Conservation (phyloP, 345 rosid species). For the Durio zibethinus region DNA sequence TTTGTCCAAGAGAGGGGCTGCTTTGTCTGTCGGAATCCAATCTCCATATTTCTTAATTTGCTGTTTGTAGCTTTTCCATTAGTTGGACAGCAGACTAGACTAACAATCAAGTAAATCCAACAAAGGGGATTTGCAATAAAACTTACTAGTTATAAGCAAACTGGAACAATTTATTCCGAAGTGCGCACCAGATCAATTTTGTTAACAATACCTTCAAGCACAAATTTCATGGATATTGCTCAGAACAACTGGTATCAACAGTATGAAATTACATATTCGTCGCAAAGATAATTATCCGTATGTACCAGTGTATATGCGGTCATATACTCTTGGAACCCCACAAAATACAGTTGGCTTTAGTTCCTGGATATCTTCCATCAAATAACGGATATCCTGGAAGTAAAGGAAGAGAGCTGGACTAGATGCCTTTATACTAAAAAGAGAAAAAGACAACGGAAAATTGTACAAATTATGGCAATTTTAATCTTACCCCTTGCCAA, state of each 20-base stretch:
- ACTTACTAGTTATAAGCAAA: constrained; percentile 82
- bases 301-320: constrained; percentile 68
- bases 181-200: constrained; percentile 55
- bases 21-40: constrained; percentile 79
- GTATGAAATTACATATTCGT: background rate
- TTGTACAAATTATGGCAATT: background rate
- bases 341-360: constrained; percentile 77
- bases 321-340: constrained; percentile 93
- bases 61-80: constrained; percentile 38
- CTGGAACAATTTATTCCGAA: constrained; percentile 66
- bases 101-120: background rate
- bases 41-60: constrained; percentile 67
- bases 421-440: background rate
- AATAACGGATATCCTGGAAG: constrained; percentile 57
- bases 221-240: constrained; percentile 11
- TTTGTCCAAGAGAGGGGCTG: constrained; percentile 78
- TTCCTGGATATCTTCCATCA: constrained; percentile 81
- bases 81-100: constrained; percentile 4
- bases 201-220: constrained; percentile 55
- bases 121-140: background rate
- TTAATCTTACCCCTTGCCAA: constrained; percentile 72
- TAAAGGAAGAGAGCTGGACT: background rate
- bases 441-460: background rate
- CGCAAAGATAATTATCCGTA: background rate
- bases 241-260: background rate